These are phyloP conservation scores for Thalassiosira livingstoniorum DNA, from an alignment of 352 stramenopile genomes.

Conservation along the genomic window DNA sequence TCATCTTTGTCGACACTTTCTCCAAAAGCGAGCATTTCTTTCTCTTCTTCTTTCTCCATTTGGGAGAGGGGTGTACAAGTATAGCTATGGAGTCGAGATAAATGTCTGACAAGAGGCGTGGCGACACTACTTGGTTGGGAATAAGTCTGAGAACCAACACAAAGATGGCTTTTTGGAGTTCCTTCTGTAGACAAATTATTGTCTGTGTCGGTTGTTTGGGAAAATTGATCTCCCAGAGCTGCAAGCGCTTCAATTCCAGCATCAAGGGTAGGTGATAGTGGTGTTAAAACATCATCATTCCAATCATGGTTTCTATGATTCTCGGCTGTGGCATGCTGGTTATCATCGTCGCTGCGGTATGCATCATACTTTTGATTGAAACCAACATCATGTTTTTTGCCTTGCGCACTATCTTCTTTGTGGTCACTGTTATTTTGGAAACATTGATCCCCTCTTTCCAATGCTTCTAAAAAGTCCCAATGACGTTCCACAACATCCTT, in stretches of 20 bases:
- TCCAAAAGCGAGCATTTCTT: constrained; percentile 59
- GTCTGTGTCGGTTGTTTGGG: constrained; percentile 35
- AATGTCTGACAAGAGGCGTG: constrained; percentile 35
- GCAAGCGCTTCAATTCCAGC: constrained; percentile 69
- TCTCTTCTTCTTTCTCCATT: constrained; percentile 55
- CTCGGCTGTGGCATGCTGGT: neutral
- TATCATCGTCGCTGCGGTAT: neutral
- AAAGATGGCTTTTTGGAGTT: neutral
- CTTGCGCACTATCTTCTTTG: too few relatives aligned
- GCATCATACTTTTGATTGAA: neutral
- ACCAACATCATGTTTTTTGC: too few relatives aligned
- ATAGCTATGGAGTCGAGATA: constrained; percentile 22
- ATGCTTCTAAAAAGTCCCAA: constrained; percentile 53
- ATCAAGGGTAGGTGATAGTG: constrained; percentile 34
- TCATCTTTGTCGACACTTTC: constrained; percentile 65
- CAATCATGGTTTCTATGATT: neutral
- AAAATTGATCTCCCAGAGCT: constrained; percentile 70
- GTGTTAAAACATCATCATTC: neutral
- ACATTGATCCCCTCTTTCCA: constrained; percentile 62
- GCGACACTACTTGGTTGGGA: neutral
- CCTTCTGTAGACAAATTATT: constrained; percentile 8
- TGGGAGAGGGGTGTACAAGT: constrained; percentile 43
- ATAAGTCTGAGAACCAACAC: too few relatives aligned
- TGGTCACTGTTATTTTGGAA: too few relatives aligned
- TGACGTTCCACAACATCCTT: constrained; percentile 78